Evolutionary conservation across 768 basidiomycete genomes (phyloP), one percentile per base, ranked within the genome.

Genomic region (Lactifluus pinguis): DNA sequence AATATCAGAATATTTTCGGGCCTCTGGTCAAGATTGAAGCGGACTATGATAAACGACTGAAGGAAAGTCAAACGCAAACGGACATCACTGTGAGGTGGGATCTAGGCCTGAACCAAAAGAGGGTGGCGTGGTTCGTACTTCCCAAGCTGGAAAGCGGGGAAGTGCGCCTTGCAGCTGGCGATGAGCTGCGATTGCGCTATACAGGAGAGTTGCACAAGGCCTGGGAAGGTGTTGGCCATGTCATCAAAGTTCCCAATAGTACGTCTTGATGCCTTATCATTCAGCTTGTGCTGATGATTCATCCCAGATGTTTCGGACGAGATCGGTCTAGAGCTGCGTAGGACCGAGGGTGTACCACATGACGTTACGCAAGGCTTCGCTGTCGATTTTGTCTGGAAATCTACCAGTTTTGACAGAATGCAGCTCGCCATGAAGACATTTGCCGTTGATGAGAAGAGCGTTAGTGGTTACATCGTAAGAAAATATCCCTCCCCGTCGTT

Each of bases 311-410:
- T 98, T 17, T 98, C 95, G 14, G 97, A 99, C 71, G 97, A 99
- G 75, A 94, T 99, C 72, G 95, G 87, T 2, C 77, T 99, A 66
- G 97, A 99, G 72, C 77, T 99, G 29, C 80, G 93, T 59, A 79
- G 89, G 50, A 85, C 90, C 1, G 95, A 98, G 66, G 92, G 92
- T 15, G 94, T 95, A 7, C 97, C 97, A 6, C 84, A 87, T 17
- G 95, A 98, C 36, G 84, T 92, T 73, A 93, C 92, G 0, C 92
- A 95, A 70, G 91, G 92, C 67, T 98, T 97, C 69, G 86, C 91
- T 0, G 97, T 88, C n/a, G 97, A 99, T 72, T 99, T 98, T 69
- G 95, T 99, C 5, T 99, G 97, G 97, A 99, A 99, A 74, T 95
- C 94, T 5, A 99, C 97, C 1, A 98, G 95, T 72, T 99, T 99